Evolutionary conservation across 2,329 filamentous ascomycete species (phyloP), one percentile per base, ranked within the genome.

Genomic region (Sphaerulina populicola): DNA sequence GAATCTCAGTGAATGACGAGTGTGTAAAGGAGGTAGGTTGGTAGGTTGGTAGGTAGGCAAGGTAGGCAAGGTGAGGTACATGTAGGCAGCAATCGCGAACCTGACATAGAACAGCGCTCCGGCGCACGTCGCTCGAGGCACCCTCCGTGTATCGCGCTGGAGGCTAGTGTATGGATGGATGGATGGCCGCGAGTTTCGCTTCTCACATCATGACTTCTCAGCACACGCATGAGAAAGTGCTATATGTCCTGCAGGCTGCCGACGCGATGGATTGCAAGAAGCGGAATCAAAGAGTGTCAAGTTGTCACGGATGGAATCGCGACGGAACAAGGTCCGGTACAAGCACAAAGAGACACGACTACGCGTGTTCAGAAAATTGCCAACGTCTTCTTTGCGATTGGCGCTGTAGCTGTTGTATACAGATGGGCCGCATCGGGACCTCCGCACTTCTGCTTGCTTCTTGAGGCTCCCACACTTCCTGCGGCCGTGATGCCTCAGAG

Each of bases 341-440:
- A 46, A 30, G 38, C 21, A 48, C 45, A 48, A 48, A 48, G 45
- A 39, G 18, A 18, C 37, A 48, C 45, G 29, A n/a, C 10, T 42
- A 15, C 38, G 39, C 29, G 44, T 37, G 38, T 27, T 21, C 27
- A 35, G 23, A 10, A 23, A 9, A 23, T 14, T 15, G 45, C 30
- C 29, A 39, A 40, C 12, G 37, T 11, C 36, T 37, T 15, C 45
- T 31, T 41, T 41, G 12, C 18, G 14, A 15, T 12, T 23, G 6
- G 14, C 29, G 27, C 36, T 38, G 35, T 30, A 38, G 30, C 44
- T 41, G 29, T 14, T 41, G 29, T 14, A 21, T 41, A 31, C 45
- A 48, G n/a, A 48, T 35, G 15, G 37, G 37, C 27, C 6, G 10
- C 8, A 8, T 11, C 12, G 10, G 31, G 10, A 9, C 31, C 3